phyloP scores from a whole-genome alignment of 306 rosid species.

The Malus domestica region ASM211411v1 NC_041800.1:10826501-10827000 shows the following conservation, averaged over 20 bases:
- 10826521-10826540: conserved; percentile 54
- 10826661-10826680: conserved; percentile 68
- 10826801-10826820: neutral
- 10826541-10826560: conserved; percentile 67
- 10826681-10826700: conserved; percentile 68
- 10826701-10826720: conserved; percentile 42
- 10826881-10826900: conserved; percentile 25
- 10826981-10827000: conserved; percentile 58
- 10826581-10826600: conserved; percentile 42
- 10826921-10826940: conserved; percentile 50
- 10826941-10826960: conserved; percentile 46
- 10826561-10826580: conserved; percentile 47
- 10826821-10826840: conserved; percentile 17
- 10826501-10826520: conserved; percentile 40
- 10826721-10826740: conserved; percentile 34
- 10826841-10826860: no score
- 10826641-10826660: neutral
- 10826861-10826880: no score
- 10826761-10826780: conserved; percentile 33
- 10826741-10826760: conserved; percentile 33
- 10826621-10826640: neutral
- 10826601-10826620: conserved; percentile 17
- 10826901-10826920: conserved; percentile 37
- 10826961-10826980: conserved; percentile 63
- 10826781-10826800: conserved; percentile 3